A percentile compares a stretch with the other conserved stretches of the same genome.
Evolutionary conservation across 2,329 filamentous ascomycete genomes (phyloP).

Genomic region (Colletotrichum sp.): DNA sequence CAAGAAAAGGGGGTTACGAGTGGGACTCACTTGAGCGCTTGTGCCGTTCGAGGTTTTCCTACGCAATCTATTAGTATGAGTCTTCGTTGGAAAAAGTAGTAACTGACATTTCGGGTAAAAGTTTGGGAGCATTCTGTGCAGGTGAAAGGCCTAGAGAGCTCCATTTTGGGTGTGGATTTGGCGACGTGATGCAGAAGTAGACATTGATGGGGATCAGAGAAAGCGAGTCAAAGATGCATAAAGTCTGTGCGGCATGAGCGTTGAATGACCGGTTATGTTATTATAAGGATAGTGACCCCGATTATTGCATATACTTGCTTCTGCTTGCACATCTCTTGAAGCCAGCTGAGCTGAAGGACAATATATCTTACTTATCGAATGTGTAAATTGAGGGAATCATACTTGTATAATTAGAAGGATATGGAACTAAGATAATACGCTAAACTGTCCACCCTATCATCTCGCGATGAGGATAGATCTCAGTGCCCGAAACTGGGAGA

Average conservation of each 20-base stretch:
- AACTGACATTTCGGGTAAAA: slow-evolving; percentile 20
- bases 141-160: slow-evolving; percentile 18
- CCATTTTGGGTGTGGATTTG: neutral
- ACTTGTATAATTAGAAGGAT: neutral
- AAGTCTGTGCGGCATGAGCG: neutral
- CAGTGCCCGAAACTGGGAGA: neutral
- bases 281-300: fast-evolving
- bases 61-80: neutral
- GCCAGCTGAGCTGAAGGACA: neutral
- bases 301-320: neutral
- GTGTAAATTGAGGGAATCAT: neutral
- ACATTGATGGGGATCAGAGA: neutral
- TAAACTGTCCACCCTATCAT: neutral
- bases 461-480: neutral
- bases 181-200: neutral
- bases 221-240: neutral
- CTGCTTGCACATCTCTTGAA: neutral
- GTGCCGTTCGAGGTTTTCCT: slow-evolving; percentile 27
- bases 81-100: neutral
- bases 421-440: neutral
- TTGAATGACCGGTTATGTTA: neutral
- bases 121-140: slow-evolving; percentile 22
- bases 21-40: slow-evolving; percentile 23
- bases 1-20: neutral
- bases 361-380: neutral